Evolutionary conservation across 2,329 filamentous ascomycete species (phyloP), one percentile per base, ranked within the genome.

Genomic region (Alternaria metachromatica): DNA sequence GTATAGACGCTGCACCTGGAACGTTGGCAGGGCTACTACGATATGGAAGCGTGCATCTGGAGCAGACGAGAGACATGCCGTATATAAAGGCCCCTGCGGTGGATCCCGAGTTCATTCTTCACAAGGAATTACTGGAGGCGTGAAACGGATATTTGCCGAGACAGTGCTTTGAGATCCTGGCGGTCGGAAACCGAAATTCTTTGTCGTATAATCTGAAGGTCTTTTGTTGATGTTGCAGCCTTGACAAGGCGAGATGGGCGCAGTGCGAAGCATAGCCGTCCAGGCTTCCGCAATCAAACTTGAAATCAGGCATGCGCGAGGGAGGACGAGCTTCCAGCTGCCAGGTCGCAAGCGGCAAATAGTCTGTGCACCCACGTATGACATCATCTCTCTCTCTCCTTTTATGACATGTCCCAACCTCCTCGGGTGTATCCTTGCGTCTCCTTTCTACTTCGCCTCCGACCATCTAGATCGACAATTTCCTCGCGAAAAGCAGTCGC

Each of bases 21-120:
- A 79, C 80, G 0, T 81, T 81, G 71, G 78, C 74, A 2, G 80
- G 79, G 58, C 63, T 79, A 54, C 61, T 82, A 25, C 64, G 80
- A 26, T 80, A 78, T 45, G 80, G 77, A 0, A 78, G 77, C 41
- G 65, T 79, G 2, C 72, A 79, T 63, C 72, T 80, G 28, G 73
- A 77, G 45, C 79, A 82, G 68, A 77, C 66, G 12, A 71, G 80
- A 26, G 78, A 50, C 2, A 71, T 76, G 45, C 59, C 58, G 15
- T 75, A 71, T 50, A 63, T 75, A 10, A 62, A 74, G 13, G 63
- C 71, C 9, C 50, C 64, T 30, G 50, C 51, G 46, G 67, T 69
- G 2, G 59, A 57, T 1, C 33, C 55, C 2, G 57, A 65, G 11
- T 26, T 59, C 8, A 64, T 73, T 10, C 66, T 77, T 15, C 65